Evolutionary conservation across 495 filamentous ascomycete genomes (phyloP).

Genomic region (Lentithecium fluviatile): DNA sequence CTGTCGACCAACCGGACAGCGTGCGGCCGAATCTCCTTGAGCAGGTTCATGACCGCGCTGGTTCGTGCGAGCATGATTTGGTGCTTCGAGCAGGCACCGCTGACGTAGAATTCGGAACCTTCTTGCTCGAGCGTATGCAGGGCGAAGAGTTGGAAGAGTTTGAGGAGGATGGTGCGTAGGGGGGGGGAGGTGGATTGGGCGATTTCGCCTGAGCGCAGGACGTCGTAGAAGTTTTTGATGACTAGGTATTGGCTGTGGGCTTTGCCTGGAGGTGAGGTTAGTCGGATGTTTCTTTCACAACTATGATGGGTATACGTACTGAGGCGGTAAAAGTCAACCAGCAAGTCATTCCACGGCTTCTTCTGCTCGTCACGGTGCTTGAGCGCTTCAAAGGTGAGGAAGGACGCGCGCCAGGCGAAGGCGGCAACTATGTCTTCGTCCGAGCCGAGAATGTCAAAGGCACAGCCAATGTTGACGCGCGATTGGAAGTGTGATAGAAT

Average conservation of each 20-base stretch:
- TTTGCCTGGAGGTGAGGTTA: too few species aligned
- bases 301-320: too few species aligned
- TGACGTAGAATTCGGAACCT: conserved; percentile 65
- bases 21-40: conserved; percentile 66
- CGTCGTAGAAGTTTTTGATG: conserved; percentile 69
- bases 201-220: conserved; percentile 46
- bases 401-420: conserved; percentile 69
- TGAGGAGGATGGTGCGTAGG: conserved; percentile 55
- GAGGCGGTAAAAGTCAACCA: conserved; percentile 72
- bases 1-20: conserved; percentile 64
- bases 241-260: conserved; percentile 69
- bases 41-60: conserved; percentile 60
- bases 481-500: conserved; percentile 60
- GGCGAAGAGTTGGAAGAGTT: conserved; percentile 65
- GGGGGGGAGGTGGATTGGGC: conserved; percentile 51
- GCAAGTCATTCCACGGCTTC: conserved; percentile 66
- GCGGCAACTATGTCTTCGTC: conserved; percentile 65
- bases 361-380: conserved; percentile 70
- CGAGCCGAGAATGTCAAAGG: conserved; percentile 63
- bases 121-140: conserved; percentile 66
- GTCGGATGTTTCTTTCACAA: too few species aligned
- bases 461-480: conserved; percentile 63
- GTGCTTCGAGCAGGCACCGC: conserved; percentile 59
- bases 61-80: conserved; percentile 63
- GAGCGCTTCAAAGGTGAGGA: conserved; percentile 67